Conservation (phyloP, 495 filamentous ascomycete genomes). For the Penicillium bovifimosum region DNA sequence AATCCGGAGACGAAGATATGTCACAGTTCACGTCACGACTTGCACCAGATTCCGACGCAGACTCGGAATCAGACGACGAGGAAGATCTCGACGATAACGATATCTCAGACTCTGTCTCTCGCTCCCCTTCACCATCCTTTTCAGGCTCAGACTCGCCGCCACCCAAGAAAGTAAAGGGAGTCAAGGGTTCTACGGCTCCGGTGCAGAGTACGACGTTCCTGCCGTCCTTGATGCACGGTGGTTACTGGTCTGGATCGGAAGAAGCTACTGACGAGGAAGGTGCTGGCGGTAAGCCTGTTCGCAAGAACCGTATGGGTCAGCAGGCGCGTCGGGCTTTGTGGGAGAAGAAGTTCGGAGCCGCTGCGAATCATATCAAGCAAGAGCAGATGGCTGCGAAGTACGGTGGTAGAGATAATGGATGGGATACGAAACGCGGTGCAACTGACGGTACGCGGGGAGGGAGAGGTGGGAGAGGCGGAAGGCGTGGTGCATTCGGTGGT, state of each 20-base stretch:
- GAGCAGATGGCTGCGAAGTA: slow-evolving; percentile 23
- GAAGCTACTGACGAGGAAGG: slow-evolving; percentile 42
- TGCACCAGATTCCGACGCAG: slow-evolving; percentile 44
- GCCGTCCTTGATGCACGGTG: slow-evolving; percentile 76
- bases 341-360: slow-evolving; percentile 84
- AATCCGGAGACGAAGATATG: slow-evolving; percentile 39
- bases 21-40: slow-evolving; percentile 50
- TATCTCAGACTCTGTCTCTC: slow-evolving; percentile 30
- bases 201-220: slow-evolving; percentile 71
- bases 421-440: slow-evolving; percentile 45
- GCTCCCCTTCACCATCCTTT: slow-evolving; percentile 34
- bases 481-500: slow-evolving; percentile 9
- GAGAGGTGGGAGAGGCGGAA: slow-evolving; percentile 3
- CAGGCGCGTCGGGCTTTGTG: slow-evolving; percentile 76
- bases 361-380: slow-evolving; percentile 65
- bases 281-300: slow-evolving; percentile 31
- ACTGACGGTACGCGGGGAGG: slow-evolving; percentile 22
- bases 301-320: slow-evolving; percentile 87
- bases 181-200: slow-evolving; percentile 27
- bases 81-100: slow-evolving; percentile 17
- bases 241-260: slow-evolving; percentile 89
- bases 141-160: slow-evolving; percentile 31
- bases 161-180: slow-evolving; percentile 40
- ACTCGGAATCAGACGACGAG: slow-evolving; percentile 39
- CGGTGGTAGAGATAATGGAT: slow-evolving; percentile 38